Percentiles rank a stretch among this genome's conserved stretches.
Evolutionary conservation across 257 asterid genomes (phyloP).

Genomic region (Solanum commersonii): DNA sequence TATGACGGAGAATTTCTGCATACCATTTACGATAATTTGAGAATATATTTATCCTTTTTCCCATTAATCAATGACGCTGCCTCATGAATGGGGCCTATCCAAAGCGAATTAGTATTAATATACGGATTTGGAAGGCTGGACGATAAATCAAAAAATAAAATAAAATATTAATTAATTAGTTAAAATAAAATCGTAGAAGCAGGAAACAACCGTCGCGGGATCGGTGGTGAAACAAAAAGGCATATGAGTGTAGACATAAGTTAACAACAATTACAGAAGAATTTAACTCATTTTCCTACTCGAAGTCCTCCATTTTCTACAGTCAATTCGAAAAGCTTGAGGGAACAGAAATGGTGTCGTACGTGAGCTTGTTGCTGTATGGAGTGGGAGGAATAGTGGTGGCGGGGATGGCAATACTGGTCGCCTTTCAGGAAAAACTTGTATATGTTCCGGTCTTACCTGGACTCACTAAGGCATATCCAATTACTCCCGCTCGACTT

Average conservation of each 20-base stretch:
- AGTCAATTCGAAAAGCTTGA: neutral
- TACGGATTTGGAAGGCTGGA: no score
- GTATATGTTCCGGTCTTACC: constrained; percentile 97
- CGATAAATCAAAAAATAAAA: no score
- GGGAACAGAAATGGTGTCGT: constrained; percentile 51
- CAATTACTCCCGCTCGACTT: constrained; percentile 84
- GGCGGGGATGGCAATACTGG: constrained; percentile 92
- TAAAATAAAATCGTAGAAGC: neutral
- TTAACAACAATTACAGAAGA: neutral
- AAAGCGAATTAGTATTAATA: no score
- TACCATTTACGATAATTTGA: no score
- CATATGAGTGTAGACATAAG: neutral
- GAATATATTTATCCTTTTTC: no score
- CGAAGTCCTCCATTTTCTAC: neutral
- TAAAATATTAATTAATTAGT: no score
- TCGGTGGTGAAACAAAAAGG: neutral
- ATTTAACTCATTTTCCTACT: neutral
- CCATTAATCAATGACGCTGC: no score
- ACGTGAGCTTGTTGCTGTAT: constrained; percentile 49
- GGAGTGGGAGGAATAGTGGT: constrained; percentile 89
- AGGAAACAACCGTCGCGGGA: neutral
- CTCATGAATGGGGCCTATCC: no score
- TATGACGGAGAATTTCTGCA: no score
- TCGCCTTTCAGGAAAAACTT: constrained; percentile 88
- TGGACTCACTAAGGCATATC: constrained; percentile 81